A percentile compares a stretch with the other conserved stretches of the same genome.
Evolutionary conservation across 441 rosid genomes (phyloP).

Genomic region (Mallotus japonicus): DNA sequence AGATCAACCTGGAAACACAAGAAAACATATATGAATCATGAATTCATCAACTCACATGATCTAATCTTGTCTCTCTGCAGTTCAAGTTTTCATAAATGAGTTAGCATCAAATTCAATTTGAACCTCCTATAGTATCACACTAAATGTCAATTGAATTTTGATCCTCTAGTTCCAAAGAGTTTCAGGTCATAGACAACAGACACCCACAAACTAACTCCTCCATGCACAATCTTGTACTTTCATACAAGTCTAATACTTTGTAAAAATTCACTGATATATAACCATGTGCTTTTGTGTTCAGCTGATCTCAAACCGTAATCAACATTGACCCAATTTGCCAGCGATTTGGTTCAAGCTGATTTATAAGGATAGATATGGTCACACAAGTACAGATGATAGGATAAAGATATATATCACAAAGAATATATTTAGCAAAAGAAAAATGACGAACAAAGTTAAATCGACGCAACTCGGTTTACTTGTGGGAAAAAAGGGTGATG

Average conservation of each 20-base stretch:
- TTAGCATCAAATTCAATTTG: not conserved
- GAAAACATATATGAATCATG: slow-evolving; percentile 4
- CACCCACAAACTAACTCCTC: not conserved
- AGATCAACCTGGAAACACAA: slow-evolving; percentile 54
- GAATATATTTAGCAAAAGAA: not conserved
- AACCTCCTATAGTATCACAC: not conserved
- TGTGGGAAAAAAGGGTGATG: not conserved
- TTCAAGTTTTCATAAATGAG: not conserved
- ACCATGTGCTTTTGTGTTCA: not conserved
- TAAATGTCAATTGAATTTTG: not conserved
- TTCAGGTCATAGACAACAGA: not conserved
- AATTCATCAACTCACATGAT: not conserved
- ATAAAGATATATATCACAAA: not conserved
- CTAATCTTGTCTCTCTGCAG: too few species aligned
- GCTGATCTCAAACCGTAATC: not conserved
- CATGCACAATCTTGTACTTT: not conserved
- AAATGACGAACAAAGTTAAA: not conserved
- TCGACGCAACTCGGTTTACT: not conserved
- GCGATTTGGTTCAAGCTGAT: not conserved
- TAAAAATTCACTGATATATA: not conserved
- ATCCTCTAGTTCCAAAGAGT: not conserved
- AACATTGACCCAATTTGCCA: not conserved
- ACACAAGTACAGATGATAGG: not conserved
- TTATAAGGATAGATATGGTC: not conserved
- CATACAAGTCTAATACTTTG: not conserved